Percentiles rank a stretch among this genome's conserved stretches.
phyloP scores from a whole-genome alignment of 2,329 filamentous ascomycete species.

The Aspergillus tamarii region DNA sequence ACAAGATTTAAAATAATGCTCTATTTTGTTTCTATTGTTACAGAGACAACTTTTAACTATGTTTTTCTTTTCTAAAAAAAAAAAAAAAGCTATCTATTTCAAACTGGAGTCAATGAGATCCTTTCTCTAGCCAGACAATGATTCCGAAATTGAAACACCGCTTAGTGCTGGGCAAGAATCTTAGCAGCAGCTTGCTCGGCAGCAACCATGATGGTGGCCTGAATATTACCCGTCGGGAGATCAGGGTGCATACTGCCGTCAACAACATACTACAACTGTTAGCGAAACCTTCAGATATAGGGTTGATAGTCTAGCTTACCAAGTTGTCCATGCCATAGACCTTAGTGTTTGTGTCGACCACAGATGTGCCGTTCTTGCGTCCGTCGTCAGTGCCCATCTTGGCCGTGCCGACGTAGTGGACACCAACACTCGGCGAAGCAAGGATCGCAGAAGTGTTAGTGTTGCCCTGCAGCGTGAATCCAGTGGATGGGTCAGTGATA shows the following conservation, averaged over 20 bases:
- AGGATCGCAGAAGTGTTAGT: conserved; percentile 30
- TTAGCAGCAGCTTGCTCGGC: conserved; percentile 62
- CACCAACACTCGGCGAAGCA: conserved; percentile 39
- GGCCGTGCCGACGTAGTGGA: conserved; percentile 18
- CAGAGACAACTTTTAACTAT: too few relatives aligned
- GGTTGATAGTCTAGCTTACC: conserved; percentile 50
- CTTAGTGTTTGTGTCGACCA: conserved; percentile 66
- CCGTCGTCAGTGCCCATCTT: conserved; percentile 60
- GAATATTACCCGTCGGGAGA: conserved; percentile 69
- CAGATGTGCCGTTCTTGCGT: conserved; percentile 56
- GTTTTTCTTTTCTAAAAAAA: too few relatives aligned
- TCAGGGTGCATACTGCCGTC: conserved; percentile 34
- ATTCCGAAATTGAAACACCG: not conserved
- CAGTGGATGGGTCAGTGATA: conserved; percentile 23
- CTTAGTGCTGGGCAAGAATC: conserved; percentile 46
- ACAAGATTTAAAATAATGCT: not conserved
- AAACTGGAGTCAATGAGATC: not conserved
- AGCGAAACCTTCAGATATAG: conserved; percentile 38
- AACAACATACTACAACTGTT: conserved; percentile 28
- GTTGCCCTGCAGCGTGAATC: conserved; percentile 27
- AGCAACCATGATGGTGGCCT: conserved; percentile 65
- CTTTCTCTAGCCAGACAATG: not conserved
- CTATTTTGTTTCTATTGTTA: not conserved
- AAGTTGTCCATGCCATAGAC: conserved; percentile 47
- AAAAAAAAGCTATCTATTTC: too few relatives aligned